Evolutionary conservation across 148 eudicot genomes (phyloP).

Genomic region (Nyssa sinensis): DNA sequence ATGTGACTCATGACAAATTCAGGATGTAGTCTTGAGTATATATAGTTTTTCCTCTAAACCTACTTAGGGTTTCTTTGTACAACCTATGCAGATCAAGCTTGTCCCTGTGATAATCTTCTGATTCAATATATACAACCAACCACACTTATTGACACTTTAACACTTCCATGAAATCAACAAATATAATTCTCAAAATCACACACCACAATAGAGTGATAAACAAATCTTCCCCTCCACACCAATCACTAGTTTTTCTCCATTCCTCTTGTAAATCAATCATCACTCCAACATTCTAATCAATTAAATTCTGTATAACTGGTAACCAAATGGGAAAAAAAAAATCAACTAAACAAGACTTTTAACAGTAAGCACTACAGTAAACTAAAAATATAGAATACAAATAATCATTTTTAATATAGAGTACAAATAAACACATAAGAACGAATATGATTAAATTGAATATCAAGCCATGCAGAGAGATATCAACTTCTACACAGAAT

Average conservation of each 20-base stretch:
- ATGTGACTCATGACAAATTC: background rate
- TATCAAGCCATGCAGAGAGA: background rate
- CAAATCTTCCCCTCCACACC: no score
- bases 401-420: background rate
- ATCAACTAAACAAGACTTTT: background rate
- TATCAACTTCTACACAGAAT: background rate
- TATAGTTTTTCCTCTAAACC: no score
- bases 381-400: background rate
- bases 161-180: background rate
- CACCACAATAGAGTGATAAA: background rate
- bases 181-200: background rate
- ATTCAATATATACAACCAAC: conserved; percentile 6
- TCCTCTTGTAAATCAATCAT: no score
- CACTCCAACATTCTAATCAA: background rate
- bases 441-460: background rate
- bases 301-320: background rate
- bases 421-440: background rate
- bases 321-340: background rate
- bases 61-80: background rate
- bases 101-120: background rate
- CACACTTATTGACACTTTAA: background rate
- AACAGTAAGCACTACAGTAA: background rate
- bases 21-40: background rate
- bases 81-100: background rate
- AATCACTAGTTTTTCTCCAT: no score